These are phyloP conservation scores for Shiraia bambusicola DNA, from an alignment of 2,329 filamentous ascomycete species.

Conservation along the genomic window DNA sequence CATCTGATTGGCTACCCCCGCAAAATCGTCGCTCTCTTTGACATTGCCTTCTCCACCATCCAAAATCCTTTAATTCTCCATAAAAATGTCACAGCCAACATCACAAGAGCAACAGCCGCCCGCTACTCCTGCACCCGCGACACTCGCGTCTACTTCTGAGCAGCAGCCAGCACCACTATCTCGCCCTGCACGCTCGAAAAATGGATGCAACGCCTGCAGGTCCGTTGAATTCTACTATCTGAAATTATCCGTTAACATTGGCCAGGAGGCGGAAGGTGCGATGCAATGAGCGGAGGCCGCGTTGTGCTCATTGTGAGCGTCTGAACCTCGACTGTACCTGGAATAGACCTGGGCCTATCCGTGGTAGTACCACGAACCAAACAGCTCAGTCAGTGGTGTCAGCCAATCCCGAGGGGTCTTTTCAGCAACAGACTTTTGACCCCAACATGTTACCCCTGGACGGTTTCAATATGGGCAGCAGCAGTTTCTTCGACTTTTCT, in stretches of 20 bases:
- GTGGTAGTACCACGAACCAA: constrained; percentile 14
- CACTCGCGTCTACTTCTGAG: constrained; percentile 13
- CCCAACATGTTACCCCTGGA: constrained; percentile 17
- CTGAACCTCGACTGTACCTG: constrained; percentile 57
- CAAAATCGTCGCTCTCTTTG: no score
- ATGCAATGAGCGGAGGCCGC: constrained; percentile 56
- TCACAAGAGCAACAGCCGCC: constrained; percentile 14
- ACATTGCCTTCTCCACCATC: neutral
- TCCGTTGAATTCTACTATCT: no score
- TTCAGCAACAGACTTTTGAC: constrained; percentile 11
- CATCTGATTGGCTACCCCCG: no score
- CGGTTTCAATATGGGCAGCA: constrained; percentile 19
- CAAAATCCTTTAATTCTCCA: neutral
- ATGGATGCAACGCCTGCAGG: constrained; percentile 37
- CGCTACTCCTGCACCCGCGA: constrained; percentile 17
- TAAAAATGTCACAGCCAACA: constrained; percentile 24
- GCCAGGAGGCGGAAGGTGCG: constrained; percentile 56
- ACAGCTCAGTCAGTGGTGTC: constrained; percentile 21
- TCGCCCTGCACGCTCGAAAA: constrained; percentile 34
- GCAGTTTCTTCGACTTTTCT: constrained; percentile 31
- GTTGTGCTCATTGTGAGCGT: constrained; percentile 57
- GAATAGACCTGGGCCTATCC: constrained; percentile 36
- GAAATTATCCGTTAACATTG: no score
- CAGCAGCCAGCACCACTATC: constrained; percentile 11
- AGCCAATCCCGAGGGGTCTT: constrained; percentile 13